These are phyloP conservation scores for Chlorella variabilis DNA, from an alignment of 163 green algal genomes.

Conservation along the genomic window DNA sequence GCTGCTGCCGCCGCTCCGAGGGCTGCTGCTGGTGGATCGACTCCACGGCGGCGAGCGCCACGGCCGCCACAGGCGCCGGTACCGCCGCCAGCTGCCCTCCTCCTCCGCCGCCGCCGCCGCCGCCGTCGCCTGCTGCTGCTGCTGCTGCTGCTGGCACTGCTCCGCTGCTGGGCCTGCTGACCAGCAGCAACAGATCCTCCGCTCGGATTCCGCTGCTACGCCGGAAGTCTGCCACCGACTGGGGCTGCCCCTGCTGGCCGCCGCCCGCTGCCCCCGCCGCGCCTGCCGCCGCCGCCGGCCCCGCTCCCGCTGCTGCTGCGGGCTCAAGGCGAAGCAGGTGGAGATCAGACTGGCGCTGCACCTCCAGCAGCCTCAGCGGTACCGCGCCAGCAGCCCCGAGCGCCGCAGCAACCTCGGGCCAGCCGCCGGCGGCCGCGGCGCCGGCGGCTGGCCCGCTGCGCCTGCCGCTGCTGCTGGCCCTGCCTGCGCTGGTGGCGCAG, in stretches of 20 bases:
- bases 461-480: background rate
- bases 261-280: background rate
- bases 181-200: constrained; percentile 20
- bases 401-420: background rate
- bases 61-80: background rate
- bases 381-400: background rate
- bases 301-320: background rate
- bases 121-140: background rate
- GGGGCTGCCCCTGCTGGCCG: too few species aligned
- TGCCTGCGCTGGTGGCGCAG: background rate
- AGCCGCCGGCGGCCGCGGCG: background rate
- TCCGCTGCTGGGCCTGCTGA: background rate
- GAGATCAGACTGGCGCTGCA: constrained; percentile 12
- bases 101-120: background rate
- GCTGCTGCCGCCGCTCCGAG: constrained; percentile 15
- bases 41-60: constrained; percentile 13
- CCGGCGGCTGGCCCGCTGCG: too few species aligned
- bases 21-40: constrained; percentile 8
- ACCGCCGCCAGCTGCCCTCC: too few species aligned
- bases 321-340: constrained; percentile 30
- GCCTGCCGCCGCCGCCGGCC: background rate
- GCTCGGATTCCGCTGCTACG: constrained; percentile 19
- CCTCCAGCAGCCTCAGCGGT: constrained; percentile 2
- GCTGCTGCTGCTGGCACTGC: background rate
- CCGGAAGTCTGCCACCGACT: background rate